Conservation (phyloP, 179 eudicot species). For the Vitellaria paradoxa region DNA sequence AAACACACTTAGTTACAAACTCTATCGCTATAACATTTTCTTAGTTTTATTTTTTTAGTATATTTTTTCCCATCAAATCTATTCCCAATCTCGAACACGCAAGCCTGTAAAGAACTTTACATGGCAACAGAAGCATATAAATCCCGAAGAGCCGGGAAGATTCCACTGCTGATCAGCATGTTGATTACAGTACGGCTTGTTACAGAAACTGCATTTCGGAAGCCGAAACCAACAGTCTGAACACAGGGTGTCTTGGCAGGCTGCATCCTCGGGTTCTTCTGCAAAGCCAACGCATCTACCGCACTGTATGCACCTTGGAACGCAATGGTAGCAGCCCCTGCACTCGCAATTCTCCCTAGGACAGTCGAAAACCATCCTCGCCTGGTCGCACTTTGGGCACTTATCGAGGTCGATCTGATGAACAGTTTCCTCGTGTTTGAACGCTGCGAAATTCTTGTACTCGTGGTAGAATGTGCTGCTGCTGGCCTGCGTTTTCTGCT, state of each 20-base stretch:
- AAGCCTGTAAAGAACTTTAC: background rate
- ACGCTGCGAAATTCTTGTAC: constrained; percentile 6
- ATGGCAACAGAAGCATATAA: constrained; percentile 48
- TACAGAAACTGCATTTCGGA: constrained; percentile 67
- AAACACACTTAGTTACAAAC: too few relatives aligned
- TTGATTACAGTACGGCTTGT: constrained; percentile 59
- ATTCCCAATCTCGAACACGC: too few relatives aligned
- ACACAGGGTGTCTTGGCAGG: constrained; percentile 59
- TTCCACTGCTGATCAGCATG: constrained; percentile 26
- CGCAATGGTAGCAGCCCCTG: constrained; percentile 55
- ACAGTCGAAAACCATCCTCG: constrained; percentile 59
- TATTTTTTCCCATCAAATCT: too few relatives aligned
- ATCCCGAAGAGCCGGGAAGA: constrained; percentile 21
- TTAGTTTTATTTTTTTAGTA: too few relatives aligned
- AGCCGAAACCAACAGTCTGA: constrained; percentile 56
- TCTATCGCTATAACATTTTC: too few relatives aligned
- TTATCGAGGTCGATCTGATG: constrained; percentile 45
- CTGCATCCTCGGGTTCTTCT: constrained; percentile 34
- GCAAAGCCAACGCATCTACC: constrained; percentile 42
- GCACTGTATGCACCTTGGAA: constrained; percentile 68
- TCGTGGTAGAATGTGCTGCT: constrained; percentile 27
- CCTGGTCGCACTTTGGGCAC: constrained; percentile 61
- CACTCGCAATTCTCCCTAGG: constrained; percentile 46
- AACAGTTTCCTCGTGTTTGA: constrained; percentile 6
- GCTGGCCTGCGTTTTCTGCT: constrained; percentile 3